A percentile compares a stretch with the other conserved stretches of the same genome.
Evolutionary conservation across 2,329 filamentous ascomycete genomes (phyloP).

Genomic region (Leptographium radiaticola): DNA sequence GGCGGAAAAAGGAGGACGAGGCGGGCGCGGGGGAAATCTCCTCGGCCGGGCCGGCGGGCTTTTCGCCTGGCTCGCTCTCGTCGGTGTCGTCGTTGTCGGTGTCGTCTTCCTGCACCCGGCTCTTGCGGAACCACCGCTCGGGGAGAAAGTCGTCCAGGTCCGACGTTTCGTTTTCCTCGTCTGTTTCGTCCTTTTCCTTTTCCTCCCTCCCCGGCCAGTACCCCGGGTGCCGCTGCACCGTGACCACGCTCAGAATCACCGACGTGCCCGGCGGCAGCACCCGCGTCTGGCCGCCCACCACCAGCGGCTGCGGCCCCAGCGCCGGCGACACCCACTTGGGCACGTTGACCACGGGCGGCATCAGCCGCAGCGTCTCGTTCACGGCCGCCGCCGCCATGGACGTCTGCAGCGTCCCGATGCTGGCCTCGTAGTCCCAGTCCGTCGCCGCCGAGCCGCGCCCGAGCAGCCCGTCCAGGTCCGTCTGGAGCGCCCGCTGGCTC

Average conservation of each 20-base stretch:
- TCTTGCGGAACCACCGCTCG: slow-evolving; percentile 52
- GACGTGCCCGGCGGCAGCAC: slow-evolving; percentile 42
- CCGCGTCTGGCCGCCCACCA: slow-evolving; percentile 41
- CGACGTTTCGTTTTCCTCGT: slow-evolving; percentile 25
- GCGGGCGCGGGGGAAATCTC: not conserved
- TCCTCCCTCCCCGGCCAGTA: slow-evolving; percentile 53
- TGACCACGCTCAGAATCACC: slow-evolving; percentile 42
- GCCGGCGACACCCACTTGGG: slow-evolving; percentile 48
- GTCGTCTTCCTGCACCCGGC: slow-evolving; percentile 9
- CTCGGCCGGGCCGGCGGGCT: slow-evolving; percentile 33
- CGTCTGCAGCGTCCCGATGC: slow-evolving; percentile 51
- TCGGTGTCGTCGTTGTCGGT: slow-evolving; percentile 15
- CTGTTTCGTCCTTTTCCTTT: too few species aligned
- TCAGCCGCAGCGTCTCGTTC: slow-evolving; percentile 63
- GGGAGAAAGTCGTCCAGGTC: slow-evolving; percentile 59
- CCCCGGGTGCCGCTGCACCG: slow-evolving; percentile 53
- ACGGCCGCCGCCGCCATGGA: slow-evolving; percentile 62
- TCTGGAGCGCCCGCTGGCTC: slow-evolving; percentile 53
- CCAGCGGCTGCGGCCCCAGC: slow-evolving; percentile 37
- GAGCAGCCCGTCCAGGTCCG: slow-evolving; percentile 54
- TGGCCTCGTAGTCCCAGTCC: slow-evolving; percentile 58
- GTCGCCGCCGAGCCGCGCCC: slow-evolving; percentile 37
- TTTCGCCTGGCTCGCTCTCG: slow-evolving; percentile 35
- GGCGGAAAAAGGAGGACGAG: slow-evolving; percentile 38
- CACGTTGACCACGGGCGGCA: slow-evolving; percentile 58